Percentiles rank a stretch among this genome's conserved stretches.
phyloP scores from a whole-genome alignment of 2,329 filamentous ascomycete genomes.

The Aspergillus pseudoterreus region DNA sequence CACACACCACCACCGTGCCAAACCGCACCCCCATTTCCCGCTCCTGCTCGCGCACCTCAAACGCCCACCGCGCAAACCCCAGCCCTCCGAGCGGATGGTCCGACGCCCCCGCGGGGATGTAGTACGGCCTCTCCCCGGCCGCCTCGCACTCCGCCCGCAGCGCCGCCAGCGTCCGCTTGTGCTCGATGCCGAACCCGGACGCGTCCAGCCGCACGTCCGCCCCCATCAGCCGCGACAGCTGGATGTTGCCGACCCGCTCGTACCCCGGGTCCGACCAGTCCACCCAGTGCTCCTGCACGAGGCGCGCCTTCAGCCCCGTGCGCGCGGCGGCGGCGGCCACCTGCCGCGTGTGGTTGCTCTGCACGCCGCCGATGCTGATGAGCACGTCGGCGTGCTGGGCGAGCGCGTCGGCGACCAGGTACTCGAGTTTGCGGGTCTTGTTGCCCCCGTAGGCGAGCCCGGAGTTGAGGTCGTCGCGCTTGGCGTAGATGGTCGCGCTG shows the following conservation, averaged over 20 bases:
- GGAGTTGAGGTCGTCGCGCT: constrained; percentile 69
- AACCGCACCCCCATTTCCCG: constrained; percentile 60
- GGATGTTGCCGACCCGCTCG: constrained; percentile 66
- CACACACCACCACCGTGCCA: constrained; percentile 65
- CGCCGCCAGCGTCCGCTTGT: constrained; percentile 58
- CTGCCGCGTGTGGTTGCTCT: constrained; percentile 67
- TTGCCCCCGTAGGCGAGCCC: constrained; percentile 66
- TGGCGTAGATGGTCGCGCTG: constrained; percentile 62
- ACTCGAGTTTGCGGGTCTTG: constrained; percentile 68
- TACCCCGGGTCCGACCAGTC: constrained; percentile 59
- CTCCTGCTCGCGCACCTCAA: constrained; percentile 65
- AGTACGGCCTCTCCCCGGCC: constrained; percentile 61
- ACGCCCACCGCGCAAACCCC: constrained; percentile 68
- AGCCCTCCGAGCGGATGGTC: constrained; percentile 68
- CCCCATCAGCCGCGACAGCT: constrained; percentile 65
- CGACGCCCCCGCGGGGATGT: constrained; percentile 67
- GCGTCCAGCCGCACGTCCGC: constrained; percentile 60
- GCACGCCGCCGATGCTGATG: constrained; percentile 64
- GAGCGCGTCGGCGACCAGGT: constrained; percentile 62
- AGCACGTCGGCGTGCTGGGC: constrained; percentile 57
- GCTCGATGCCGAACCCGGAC: constrained; percentile 63
- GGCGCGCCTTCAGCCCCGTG: constrained; percentile 48
- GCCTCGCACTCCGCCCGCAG: constrained; percentile 53
- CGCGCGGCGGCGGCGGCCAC: constrained; percentile 61
- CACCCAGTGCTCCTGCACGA: constrained; percentile 68